Conservation (phyloP, 306 rosid species). For the Fragaria ananassa region DNA sequence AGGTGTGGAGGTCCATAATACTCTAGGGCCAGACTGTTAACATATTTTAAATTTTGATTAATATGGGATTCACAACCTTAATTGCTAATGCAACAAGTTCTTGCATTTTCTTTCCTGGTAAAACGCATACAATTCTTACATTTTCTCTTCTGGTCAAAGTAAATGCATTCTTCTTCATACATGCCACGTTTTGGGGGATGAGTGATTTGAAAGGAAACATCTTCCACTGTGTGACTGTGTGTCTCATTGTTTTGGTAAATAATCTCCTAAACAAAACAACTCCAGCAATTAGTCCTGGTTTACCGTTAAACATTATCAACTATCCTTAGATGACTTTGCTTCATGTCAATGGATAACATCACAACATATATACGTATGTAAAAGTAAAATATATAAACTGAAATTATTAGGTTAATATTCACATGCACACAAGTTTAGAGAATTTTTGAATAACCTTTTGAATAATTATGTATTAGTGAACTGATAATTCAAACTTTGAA, state of each 20-base stretch:
- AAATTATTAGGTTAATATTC: no score
- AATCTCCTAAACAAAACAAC: not conserved
- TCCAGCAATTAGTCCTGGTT: not conserved
- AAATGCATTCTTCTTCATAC: conserved; percentile 3
- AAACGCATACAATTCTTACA: not conserved
- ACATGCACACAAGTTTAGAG: not conserved
- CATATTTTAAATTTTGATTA: not conserved
- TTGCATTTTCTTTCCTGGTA: not conserved
- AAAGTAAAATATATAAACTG: no score
- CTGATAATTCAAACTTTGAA: not conserved
- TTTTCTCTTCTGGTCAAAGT: not conserved
- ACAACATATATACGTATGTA: no score
- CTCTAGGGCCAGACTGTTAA: not conserved
- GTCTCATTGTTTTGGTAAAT: conserved; percentile 3
- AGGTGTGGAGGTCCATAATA: conserved; percentile 18
- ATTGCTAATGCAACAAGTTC: not conserved
- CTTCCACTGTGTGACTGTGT: not conserved
- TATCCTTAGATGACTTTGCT: not conserved
- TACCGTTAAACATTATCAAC: not conserved
- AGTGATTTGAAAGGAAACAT: not conserved
- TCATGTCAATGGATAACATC: not conserved
- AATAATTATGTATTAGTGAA: not conserved
- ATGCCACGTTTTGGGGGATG: not conserved
- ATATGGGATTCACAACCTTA: not conserved
- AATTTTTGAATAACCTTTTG: no score